These are phyloP conservation scores for Hanseniaspora lachancei DNA, from an alignment of 805 yeast species.

Conservation along the genomic window DNA sequence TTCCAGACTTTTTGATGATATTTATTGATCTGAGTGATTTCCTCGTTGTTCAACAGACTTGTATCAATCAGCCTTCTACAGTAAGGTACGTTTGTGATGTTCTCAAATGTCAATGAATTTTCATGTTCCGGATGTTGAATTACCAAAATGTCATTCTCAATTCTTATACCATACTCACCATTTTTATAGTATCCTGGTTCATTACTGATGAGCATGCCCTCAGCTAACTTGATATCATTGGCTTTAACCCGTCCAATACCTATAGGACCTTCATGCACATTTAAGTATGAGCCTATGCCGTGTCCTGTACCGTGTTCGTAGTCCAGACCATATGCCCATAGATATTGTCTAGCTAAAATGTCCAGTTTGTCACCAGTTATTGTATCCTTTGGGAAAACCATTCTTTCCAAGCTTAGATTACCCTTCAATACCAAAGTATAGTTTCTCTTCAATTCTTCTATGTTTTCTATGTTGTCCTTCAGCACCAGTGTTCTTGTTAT, in stretches of 20 bases:
- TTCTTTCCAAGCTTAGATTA: constrained; percentile 70
- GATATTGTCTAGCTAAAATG: constrained; percentile 63
- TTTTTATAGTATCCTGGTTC: constrained; percentile 93
- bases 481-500: constrained; percentile 81
- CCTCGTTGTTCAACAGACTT: constrained; percentile 43
- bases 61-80: constrained; percentile 61
- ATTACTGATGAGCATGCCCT: constrained; percentile 71
- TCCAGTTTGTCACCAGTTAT: constrained; percentile 63
- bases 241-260: constrained; percentile 46
- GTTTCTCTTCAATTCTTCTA: constrained; percentile 42
- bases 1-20: constrained; percentile 51
- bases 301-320: constrained; percentile 95
- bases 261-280: constrained; percentile 91
- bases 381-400: constrained; percentile 64
- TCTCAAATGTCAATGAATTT: constrained; percentile 58
- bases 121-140: constrained; percentile 32
- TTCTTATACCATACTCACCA: constrained; percentile 78
- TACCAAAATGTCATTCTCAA: constrained; percentile 70
- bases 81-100: constrained; percentile 75
- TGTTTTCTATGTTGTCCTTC: constrained; percentile 32
- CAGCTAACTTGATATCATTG: constrained; percentile 37
- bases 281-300: constrained; percentile 84
- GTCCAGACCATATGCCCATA: constrained; percentile 73
- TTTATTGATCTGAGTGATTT: constrained; percentile 51
- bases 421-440: constrained; percentile 87